phyloP scores from a whole-genome alignment of 2,329 filamentous ascomycete genomes.

The Teratosphaeria destructans region DNA sequence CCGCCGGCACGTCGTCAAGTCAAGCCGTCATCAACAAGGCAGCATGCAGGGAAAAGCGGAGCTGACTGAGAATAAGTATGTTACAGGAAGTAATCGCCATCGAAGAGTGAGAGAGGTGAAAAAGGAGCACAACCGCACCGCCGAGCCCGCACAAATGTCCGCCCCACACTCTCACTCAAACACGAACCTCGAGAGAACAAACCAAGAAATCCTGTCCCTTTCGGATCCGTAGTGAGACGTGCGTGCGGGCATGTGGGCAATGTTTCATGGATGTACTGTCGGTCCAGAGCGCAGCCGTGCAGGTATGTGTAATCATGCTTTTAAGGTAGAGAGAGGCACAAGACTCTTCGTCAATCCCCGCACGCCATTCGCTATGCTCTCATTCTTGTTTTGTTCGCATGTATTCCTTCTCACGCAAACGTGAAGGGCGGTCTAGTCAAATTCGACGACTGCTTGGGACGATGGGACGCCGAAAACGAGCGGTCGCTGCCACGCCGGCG shows the following conservation, averaged over 20 bases:
- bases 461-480: background rate
- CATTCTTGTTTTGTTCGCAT: background rate
- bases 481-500: background rate
- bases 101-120: background rate
- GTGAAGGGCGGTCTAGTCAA: background rate
- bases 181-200: background rate
- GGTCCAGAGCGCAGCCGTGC: background rate
- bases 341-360: background rate
- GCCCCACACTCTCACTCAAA: background rate
- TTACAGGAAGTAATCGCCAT: background rate
- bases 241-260: background rate
- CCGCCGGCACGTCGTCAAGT: background rate
- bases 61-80: background rate
- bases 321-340: background rate
- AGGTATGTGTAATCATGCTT: background rate
- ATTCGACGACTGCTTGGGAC: background rate
- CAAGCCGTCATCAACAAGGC: background rate
- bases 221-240: background rate
- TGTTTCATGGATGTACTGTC: background rate
- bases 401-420: background rate
- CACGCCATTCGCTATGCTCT: background rate
- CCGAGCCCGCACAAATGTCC: background rate
- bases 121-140: background rate
- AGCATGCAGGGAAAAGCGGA: too few species aligned
- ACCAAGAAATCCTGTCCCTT: background rate